Evolutionary conservation across 148 eudicot species (phyloP), one percentile per base, ranked within the genome.

Genomic region (Linanthus parryae): DNA sequence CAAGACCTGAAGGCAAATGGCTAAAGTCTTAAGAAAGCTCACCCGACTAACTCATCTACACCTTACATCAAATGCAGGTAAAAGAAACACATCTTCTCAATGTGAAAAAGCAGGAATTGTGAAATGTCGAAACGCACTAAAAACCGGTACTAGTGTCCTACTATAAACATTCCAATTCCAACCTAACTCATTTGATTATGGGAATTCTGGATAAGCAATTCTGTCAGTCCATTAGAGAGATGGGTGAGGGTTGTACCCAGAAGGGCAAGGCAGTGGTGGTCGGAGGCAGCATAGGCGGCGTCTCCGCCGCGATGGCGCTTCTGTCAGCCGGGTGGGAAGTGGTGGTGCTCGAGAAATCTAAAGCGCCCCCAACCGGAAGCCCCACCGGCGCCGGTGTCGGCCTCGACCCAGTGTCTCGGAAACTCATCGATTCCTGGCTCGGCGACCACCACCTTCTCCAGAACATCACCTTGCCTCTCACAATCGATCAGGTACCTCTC

Each of bases 361-460:
- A 13, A 17, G 66, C 76, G 29, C 71, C 86, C 0, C 72, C 81
- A 0, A 69, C 73, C 2, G 84, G 86, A 2, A 74, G 78, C 72
- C 76, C 96, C 9, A 81, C 89, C 2, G 96, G 96, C 4, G 94
- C 96, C 8, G 96, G 96, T 16, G 71, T 88, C 62, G 89, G 94
- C 20, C 81, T 83, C 31, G 82, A 83, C 56, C 65, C 77, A 2
- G 55, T 77, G 15, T 20, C 86, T 10, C 71, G 61, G 55, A 52
- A 53, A 25, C 57, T 84, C 56, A 61, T 88, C 22, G 7, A 14
- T 5, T 70, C 89, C 0, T 88, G 96, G 96, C 60, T 82, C 27
- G 42, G 19, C 8, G 57, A 24, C 20, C 52, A 67, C 17, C 53
- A 40, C 0, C 76, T 55, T 47, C 74, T 84, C 44, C 56, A 49